These are phyloP conservation scores for Durotheca rogersii DNA, from an alignment of 495 filamentous ascomycete species.

Conservation along the genomic window DNA sequence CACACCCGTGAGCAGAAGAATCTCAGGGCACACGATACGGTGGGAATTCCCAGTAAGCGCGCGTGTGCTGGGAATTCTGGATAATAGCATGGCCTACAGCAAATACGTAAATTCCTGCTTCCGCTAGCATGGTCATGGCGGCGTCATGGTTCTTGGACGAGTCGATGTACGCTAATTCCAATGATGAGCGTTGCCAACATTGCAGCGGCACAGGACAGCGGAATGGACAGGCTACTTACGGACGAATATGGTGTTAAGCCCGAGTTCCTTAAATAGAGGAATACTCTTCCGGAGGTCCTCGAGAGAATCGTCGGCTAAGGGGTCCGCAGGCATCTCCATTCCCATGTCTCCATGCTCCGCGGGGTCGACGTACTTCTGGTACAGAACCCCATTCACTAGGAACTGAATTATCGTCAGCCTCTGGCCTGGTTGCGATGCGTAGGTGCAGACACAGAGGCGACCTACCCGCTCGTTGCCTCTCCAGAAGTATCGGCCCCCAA, in stretches of 20 bases:
- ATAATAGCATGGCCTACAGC: slow-evolving; percentile 59
- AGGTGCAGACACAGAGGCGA: not conserved
- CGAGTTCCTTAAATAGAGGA: slow-evolving; percentile 57
- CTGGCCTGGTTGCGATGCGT: too few species aligned
- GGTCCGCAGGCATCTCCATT: slow-evolving; percentile 30
- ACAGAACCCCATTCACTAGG: slow-evolving; percentile 66
- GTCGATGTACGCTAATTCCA: slow-evolving; percentile 58
- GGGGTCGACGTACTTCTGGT: slow-evolving; percentile 39
- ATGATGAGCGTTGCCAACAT: not conserved
- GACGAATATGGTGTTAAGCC: slow-evolving; percentile 68
- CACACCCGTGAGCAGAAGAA: not conserved
- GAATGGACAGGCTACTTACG: slow-evolving; percentile 10
- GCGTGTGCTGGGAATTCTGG: too few species aligned
- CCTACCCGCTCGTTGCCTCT: slow-evolving; percentile 18
- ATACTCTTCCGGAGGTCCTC: slow-evolving; percentile 60
- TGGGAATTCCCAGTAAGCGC: too few species aligned
- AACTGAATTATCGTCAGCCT: slow-evolving; percentile 53
- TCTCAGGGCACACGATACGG: too few species aligned
- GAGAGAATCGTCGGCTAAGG: slow-evolving; percentile 55
- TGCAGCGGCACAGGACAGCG: not conserved
- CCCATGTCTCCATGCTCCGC: slow-evolving; percentile 36
- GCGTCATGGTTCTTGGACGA: slow-evolving; percentile 58
- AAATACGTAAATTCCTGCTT: slow-evolving; percentile 74
- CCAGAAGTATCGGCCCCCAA: slow-evolving; percentile 23
- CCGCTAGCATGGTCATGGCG: slow-evolving; percentile 67